These are phyloP conservation scores for Trichophyton mentagrophytes DNA, from an alignment of 2,329 filamentous ascomycete genomes.

Conservation along the genomic window DNA sequence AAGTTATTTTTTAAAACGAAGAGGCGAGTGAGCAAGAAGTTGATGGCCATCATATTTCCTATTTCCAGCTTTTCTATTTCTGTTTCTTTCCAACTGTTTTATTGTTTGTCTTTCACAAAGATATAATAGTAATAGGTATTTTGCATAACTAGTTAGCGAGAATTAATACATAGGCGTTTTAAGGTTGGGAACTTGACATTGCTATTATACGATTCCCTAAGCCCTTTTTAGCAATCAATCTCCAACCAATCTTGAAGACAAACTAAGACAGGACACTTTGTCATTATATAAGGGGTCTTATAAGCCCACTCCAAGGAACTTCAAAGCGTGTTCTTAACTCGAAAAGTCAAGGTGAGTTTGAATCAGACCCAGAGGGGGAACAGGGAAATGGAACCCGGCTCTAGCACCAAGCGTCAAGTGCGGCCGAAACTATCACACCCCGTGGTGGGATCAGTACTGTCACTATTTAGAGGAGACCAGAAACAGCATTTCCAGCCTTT, in stretches of 20 bases:
- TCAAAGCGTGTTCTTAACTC: too few relatives aligned
- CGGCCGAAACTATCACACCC: too few relatives aligned
- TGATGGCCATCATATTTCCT: not conserved
- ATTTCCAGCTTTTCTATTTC: not conserved
- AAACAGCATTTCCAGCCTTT: conserved; percentile 18
- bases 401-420: too few relatives aligned
- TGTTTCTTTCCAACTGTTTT: not conserved
- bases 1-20: not conserved
- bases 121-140: not conserved
- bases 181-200: not conserved
- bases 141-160: not conserved
- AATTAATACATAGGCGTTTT: not conserved
- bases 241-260: not conserved
- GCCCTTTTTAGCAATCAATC: not conserved
- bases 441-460: not conserved
- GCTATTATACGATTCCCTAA: too few relatives aligned
- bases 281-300: too few relatives aligned
- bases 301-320: too few relatives aligned
- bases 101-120: not conserved
- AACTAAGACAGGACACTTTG: too few relatives aligned
- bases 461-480: not conserved
- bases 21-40: not conserved
- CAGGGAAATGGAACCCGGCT: not conserved
- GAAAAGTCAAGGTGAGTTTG: not conserved
- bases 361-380: not conserved